These are phyloP conservation scores for Cunninghamia lanceolata DNA, from an alignment of 75 land plant genomes.

Conservation along the genomic window DNA sequence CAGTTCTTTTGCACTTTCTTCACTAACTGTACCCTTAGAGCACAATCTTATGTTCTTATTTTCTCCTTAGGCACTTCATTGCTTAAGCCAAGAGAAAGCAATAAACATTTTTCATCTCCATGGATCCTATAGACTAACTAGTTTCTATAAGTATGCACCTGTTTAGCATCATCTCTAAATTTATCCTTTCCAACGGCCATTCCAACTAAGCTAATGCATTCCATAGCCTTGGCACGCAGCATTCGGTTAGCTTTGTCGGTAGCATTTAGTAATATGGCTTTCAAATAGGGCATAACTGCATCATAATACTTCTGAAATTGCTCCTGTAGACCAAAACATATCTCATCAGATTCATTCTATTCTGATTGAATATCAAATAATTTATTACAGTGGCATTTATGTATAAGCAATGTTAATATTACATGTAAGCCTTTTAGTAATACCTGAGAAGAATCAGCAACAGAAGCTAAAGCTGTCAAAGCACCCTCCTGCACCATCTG, in stretches of 20 bases:
- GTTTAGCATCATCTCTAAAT: conserved; percentile 94
- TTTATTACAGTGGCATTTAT: not conserved
- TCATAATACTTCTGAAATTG: conserved; percentile 96
- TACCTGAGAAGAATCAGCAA: conserved; percentile 98
- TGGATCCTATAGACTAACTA: not conserved
- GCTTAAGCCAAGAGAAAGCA: not conserved
- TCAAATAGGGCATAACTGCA: conserved; percentile 95
- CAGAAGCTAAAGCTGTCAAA: conserved; percentile 93
- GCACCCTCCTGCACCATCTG: conserved; percentile 99
- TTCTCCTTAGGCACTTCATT: not conserved
- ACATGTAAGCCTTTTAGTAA: not conserved
- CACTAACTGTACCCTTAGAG: not conserved
- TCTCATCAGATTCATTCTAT: not conserved
- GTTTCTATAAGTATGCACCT: conserved; percentile 41
- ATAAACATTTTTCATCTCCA: conserved; percentile 22
- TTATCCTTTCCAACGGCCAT: conserved; percentile 99
- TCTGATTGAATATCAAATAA: not conserved
- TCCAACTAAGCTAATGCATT: conserved; percentile 97
- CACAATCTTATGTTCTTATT: not conserved
- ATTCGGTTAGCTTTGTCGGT: conserved; percentile 90
- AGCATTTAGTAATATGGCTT: conserved; percentile 87
- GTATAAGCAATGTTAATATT: not conserved
- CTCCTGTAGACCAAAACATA: conserved; percentile 39
- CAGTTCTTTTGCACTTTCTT: not conserved
- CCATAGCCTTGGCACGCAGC: conserved; percentile 99